phyloP scores from a whole-genome alignment of 2,329 filamentous ascomycete species.

The Fusarium sp. region DNA sequence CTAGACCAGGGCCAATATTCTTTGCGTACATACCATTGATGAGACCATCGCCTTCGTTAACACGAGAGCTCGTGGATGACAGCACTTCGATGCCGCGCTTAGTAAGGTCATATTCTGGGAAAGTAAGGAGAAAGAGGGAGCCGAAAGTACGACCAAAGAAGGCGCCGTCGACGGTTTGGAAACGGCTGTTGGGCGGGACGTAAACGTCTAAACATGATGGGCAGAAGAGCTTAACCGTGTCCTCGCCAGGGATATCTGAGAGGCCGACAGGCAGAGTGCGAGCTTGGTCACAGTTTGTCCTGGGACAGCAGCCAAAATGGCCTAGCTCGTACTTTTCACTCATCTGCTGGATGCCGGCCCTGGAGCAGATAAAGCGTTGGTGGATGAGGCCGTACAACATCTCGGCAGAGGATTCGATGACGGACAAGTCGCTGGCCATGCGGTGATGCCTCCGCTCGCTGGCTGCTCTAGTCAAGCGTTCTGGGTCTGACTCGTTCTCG shows the following conservation, averaged over 20 bases:
- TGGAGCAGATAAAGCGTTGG: conserved; percentile 96
- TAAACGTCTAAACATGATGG: conserved; percentile 97
- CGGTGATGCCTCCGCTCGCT: conserved; percentile 81
- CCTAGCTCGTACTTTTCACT: conserved; percentile 98
- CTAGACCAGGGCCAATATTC: conserved; percentile 90
- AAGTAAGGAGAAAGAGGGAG: conserved; percentile 97
- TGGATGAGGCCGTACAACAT: conserved; percentile 98
- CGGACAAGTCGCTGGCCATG: conserved; percentile 90
- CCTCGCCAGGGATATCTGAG: conserved; percentile 93
- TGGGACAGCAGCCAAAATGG: conserved; percentile 95
- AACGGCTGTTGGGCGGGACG: conserved; percentile 95
- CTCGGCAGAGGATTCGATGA: conserved; percentile 98
- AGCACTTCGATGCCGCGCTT: conserved; percentile 74
- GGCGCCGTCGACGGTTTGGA: conserved; percentile 96
- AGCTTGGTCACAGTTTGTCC: conserved; percentile 89
- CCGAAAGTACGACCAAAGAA: conserved; percentile 99
- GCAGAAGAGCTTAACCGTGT: conserved; percentile 98
- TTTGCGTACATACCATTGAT: conserved; percentile 89
- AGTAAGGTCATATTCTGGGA: conserved; percentile 92
- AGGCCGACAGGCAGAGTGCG: conserved; percentile 93
- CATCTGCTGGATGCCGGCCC: conserved; percentile 98
- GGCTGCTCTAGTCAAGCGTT: conserved; percentile 58
- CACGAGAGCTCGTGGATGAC: conserved; percentile 48
- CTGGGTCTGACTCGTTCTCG: conserved; percentile 75
- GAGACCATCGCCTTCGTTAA: conserved; percentile 58